These are phyloP conservation scores for Microcera coccophila DNA, from an alignment of 2,329 filamentous ascomycete genomes.

Conservation along the genomic window DNA sequence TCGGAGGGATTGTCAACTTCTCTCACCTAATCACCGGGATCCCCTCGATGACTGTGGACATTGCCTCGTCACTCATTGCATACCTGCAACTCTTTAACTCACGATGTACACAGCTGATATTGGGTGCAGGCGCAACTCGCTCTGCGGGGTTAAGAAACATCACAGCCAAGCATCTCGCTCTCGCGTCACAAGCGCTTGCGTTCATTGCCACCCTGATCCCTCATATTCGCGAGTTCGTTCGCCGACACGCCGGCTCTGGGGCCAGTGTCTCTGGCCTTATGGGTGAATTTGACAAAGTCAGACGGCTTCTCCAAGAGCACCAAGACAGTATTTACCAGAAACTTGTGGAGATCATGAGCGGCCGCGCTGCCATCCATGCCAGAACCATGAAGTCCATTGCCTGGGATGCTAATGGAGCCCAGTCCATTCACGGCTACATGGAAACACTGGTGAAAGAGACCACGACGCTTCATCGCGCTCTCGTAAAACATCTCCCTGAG, in stretches of 20 bases:
- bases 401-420: slow-evolving; percentile 58
- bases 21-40: slow-evolving; percentile 79
- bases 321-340: slow-evolving; percentile 90
- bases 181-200: slow-evolving; percentile 82
- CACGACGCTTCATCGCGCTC: slow-evolving; percentile 74
- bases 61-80: slow-evolving; percentile 73
- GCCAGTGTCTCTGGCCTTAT: slow-evolving; percentile 58
- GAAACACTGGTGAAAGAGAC: slow-evolving; percentile 86
- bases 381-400: slow-evolving; percentile 69
- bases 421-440: slow-evolving; percentile 66
- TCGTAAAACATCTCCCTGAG: slow-evolving; percentile 77
- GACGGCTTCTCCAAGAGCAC: slow-evolving; percentile 80
- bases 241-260: slow-evolving; percentile 62
- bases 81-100: slow-evolving; percentile 95
- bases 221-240: slow-evolving; percentile 85
- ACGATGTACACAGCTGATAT: slow-evolving; percentile 89
- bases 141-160: slow-evolving; percentile 93
- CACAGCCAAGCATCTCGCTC: slow-evolving; percentile 87
- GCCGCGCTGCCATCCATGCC: slow-evolving; percentile 68
- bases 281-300: slow-evolving; percentile 84
- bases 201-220: slow-evolving; percentile 86
- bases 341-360: slow-evolving; percentile 86
- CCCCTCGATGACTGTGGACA: slow-evolving; percentile 82
- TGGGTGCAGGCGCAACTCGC: slow-evolving; percentile 85
- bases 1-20: slow-evolving; percentile 78